phyloP scores from a whole-genome alignment of 352 stramenopile species.

The Phytophthora tentaculata region DNA sequence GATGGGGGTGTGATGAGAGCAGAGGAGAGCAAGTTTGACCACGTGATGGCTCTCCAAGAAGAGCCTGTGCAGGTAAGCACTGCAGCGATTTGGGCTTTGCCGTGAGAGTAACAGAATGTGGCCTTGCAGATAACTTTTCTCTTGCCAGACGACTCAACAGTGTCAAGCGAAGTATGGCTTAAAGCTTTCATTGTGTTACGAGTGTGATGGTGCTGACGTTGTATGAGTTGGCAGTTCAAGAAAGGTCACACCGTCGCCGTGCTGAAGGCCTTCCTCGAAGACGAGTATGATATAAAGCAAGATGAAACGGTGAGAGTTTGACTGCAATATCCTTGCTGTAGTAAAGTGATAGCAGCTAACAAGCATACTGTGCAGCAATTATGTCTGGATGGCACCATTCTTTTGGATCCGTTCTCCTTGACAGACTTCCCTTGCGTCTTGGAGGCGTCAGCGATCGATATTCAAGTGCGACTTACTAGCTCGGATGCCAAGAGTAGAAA shows the following conservation, averaged over 20 bases:
- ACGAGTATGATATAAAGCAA: constrained; percentile 53
- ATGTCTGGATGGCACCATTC: constrained; percentile 39
- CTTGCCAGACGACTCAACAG: constrained; percentile 58
- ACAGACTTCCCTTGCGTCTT: constrained; percentile 63
- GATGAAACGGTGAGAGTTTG: constrained; percentile 37
- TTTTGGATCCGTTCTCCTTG: constrained; percentile 71
- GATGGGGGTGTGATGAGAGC: constrained; percentile 17
- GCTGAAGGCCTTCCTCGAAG: constrained; percentile 64
- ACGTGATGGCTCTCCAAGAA: constrained; percentile 63
- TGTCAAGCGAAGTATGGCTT: constrained; percentile 42
- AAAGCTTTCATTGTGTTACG: background rate
- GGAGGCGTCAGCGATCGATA: constrained; percentile 40
- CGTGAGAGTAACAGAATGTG: background rate
- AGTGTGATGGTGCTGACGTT: background rate
- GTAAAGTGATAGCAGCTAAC: background rate
- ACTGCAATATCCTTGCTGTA: background rate
- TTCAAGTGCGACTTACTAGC: constrained; percentile 44
- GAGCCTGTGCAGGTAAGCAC: constrained; percentile 49
- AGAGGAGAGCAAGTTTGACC: constrained; percentile 65
- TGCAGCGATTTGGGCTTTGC: background rate
- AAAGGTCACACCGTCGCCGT: constrained; percentile 70
- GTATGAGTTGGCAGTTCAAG: constrained; percentile 53
- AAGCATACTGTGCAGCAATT: constrained; percentile 38
- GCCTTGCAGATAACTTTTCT: constrained; percentile 58
- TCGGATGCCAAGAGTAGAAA: constrained; percentile 31